Evolutionary conservation across 768 basidiomycete genomes (phyloP).

Genomic region (Nevesoporus exiguus): DNA sequence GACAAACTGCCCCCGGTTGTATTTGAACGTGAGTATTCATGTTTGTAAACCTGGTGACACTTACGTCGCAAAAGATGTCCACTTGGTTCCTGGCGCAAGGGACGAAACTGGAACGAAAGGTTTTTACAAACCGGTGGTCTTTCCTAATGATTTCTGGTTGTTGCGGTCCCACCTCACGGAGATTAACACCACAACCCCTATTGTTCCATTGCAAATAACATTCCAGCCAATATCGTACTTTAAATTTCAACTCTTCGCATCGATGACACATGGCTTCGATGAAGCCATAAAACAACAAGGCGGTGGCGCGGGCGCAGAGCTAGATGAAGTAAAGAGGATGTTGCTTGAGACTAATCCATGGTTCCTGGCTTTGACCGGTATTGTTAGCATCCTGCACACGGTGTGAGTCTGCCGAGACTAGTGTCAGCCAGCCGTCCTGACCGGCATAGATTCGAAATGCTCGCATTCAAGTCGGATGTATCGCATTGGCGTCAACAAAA

Average conservation of each 20-base stretch:
- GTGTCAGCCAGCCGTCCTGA: constrained; percentile 10
- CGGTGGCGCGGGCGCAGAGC: constrained; percentile 57
- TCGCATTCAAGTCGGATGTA: constrained; percentile 94
- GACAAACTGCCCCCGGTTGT: constrained; percentile 56
- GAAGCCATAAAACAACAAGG: constrained; percentile 80
- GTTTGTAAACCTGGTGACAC: background rate
- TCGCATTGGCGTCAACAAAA: constrained; percentile 94
- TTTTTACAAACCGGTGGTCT: constrained; percentile 84
- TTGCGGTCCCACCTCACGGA: constrained; percentile 77
- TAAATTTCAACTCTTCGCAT: constrained; percentile 85
- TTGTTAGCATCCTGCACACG: constrained; percentile 85
- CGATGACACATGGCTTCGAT: constrained; percentile 83
- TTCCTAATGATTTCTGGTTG: constrained; percentile 95
- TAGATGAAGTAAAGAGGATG: constrained; percentile 97
- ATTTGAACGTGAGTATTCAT: constrained; percentile 51
- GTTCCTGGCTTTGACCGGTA: constrained; percentile 78
- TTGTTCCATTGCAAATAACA: constrained; percentile 73
- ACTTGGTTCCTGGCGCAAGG: constrained; percentile 54
- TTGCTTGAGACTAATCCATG: constrained; percentile 84
- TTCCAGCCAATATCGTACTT: constrained; percentile 83
- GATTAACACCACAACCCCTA: constrained; percentile 79
- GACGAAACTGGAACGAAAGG: constrained; percentile 64
- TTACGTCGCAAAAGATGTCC: constrained; percentile 49
- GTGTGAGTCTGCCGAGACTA: constrained; percentile 51
- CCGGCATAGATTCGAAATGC: constrained; percentile 76